A percentile compares a stretch with the other conserved stretches of the same genome.
Evolutionary conservation across 768 basidiomycete genomes (phyloP).

Genomic region (Tremella mesenterica): DNA sequence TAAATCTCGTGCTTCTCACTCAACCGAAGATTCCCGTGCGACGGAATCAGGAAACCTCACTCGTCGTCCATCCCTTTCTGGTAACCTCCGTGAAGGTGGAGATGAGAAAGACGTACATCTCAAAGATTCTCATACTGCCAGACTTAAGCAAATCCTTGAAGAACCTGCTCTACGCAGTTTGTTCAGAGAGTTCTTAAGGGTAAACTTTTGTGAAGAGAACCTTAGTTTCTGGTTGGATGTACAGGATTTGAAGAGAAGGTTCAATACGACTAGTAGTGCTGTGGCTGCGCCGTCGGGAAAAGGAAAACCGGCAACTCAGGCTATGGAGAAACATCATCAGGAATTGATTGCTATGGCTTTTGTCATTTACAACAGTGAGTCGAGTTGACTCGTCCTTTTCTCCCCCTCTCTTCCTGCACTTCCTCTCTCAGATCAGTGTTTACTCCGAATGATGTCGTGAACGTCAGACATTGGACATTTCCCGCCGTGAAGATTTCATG

Average conservation of each 20-base stretch:
- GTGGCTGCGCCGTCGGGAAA: conserved; percentile 45
- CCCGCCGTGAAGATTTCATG: background rate
- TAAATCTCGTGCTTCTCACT: conserved; percentile 9
- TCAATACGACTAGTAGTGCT: conserved; percentile 88
- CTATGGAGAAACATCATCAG: conserved; percentile 97
- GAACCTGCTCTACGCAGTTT: conserved; percentile 77
- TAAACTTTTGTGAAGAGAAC: conserved; percentile 98
- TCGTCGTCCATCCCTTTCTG: conserved; percentile 14
- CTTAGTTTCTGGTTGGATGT: conserved; percentile 95
- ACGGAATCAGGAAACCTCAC: background rate
- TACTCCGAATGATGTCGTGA: no score
- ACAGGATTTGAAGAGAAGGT: conserved; percentile 91
- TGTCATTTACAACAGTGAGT: conserved; percentile 51
- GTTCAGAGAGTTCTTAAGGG: conserved; percentile 87
- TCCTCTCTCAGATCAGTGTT: no score
- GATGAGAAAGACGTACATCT: conserved; percentile 35
- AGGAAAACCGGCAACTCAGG: conserved; percentile 40
- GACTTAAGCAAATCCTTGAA: conserved; percentile 82
- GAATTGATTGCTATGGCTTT: conserved; percentile 89
- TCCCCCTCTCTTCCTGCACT: background rate
- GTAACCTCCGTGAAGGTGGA: background rate
- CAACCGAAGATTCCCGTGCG: conserved; percentile 5
- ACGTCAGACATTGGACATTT: background rate
- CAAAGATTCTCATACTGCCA: conserved; percentile 87
- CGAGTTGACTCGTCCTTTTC: background rate